Evolutionary conservation across 2,329 filamentous ascomycete species (phyloP).

Genomic region (Aspergillus tanneri): DNA sequence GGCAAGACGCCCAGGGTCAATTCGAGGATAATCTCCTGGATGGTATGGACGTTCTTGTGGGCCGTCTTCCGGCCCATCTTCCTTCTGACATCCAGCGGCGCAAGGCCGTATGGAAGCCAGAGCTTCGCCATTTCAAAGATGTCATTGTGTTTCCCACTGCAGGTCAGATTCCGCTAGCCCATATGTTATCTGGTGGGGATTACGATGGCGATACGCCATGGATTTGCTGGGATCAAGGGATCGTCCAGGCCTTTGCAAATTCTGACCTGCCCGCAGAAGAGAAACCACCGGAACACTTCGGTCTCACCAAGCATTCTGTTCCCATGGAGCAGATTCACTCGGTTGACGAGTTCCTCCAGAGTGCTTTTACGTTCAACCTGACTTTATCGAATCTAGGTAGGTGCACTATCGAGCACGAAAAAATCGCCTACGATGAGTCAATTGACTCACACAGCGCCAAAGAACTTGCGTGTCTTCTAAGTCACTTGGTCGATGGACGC

Average conservation of each 20-base stretch:
- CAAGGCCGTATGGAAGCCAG: constrained; percentile 48
- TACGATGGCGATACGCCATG: constrained; percentile 64
- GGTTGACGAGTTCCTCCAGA: constrained; percentile 42
- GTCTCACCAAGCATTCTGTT: constrained; percentile 47
- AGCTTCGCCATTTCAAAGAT: constrained; percentile 56
- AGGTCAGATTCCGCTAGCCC: constrained; percentile 55
- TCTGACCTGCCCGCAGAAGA: constrained; percentile 44
- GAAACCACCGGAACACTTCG: constrained; percentile 45
- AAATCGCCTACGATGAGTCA: constrained; percentile 53
- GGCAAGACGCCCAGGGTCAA: constrained; percentile 35
- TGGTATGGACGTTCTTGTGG: constrained; percentile 54
- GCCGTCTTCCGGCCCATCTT: constrained; percentile 57
- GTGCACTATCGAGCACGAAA: constrained; percentile 53
- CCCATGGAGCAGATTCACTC: constrained; percentile 43
- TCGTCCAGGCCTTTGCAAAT: constrained; percentile 56
- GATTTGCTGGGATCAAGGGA: constrained; percentile 58
- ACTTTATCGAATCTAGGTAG: constrained; percentile 50
- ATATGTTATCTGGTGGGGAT: constrained; percentile 63
- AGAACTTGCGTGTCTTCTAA: constrained; percentile 43
- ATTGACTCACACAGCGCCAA: constrained; percentile 36
- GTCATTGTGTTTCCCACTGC: constrained; percentile 57
- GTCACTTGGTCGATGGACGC: constrained; percentile 47
- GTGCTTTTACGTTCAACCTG: constrained; percentile 50
- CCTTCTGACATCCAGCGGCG: constrained; percentile 60
- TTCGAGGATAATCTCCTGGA: constrained; percentile 48